Base-by-base conservation (phyloP, 352 stramenopile species). In the Globisporangium megalacanthum region DNA sequence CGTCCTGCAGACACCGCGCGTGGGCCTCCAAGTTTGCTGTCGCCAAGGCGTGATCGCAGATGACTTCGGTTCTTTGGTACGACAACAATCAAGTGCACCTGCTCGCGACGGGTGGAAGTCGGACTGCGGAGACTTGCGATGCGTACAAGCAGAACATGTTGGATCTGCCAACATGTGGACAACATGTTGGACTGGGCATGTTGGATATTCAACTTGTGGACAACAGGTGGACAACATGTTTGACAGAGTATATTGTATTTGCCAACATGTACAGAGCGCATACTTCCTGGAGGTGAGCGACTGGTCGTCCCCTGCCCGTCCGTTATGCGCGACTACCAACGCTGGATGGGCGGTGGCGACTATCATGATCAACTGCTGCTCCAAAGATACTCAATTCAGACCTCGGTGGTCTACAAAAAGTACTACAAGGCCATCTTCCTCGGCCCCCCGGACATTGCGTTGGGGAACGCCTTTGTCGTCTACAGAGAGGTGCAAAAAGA, bases 341-440 rank as follows among this genome's bases (percentile, higher is more conserved):
- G 9, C 6, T 52, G 46, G 46, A 52, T 52, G 22, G 46, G 20
- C 46, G 25, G 46, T 15, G 46, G 36, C 14, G 46, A 52, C 46
- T 6, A 37, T n/a, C 46, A 52, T 10, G 46, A 35, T 25, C 22
- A 36, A n/a, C 8, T 52, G 2, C 20, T 20, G 2, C 20, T 52
- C 4, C 46, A 52, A 8, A 29, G 20, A 8, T 52, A 52, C 46
- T 52, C 46, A 4, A 10, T 36, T 4, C 46, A 52, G 20, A 6
- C 37, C 1, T 19, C 46, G 2, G 7, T 52, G 7, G n/a, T 14
- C 2, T 52, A 37, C 25, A 52, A 29, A 2, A 52, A 52, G 20
- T 52, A 52, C 46, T 52, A 52, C 46, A 37, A 52, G 20, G 20
- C 22, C 1, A 19, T 37, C 9, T 52, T 37, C 8, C 20, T 37